Conservation (phyloP, 805 yeast genomes). For the Yamadazyma scolyti region DNA sequence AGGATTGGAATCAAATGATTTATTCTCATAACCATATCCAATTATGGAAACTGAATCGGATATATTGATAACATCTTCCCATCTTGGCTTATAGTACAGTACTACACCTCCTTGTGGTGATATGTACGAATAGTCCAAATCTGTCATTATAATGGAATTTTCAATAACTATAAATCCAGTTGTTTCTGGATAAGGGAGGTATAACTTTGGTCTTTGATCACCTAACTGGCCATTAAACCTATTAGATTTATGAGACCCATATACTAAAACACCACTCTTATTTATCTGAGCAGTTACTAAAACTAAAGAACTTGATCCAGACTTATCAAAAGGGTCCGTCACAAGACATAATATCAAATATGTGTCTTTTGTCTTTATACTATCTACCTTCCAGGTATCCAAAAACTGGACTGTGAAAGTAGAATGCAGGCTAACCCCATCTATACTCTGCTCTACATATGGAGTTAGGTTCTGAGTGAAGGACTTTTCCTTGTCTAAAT, state of each 20-base stretch:
- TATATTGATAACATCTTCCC: constrained; percentile 79
- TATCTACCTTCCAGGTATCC: constrained; percentile 53
- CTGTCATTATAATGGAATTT: constrained; percentile 63
- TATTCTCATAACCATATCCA: constrained; percentile 56
- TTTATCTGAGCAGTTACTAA: constrained; percentile 53
- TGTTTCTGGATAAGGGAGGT: constrained; percentile 53
- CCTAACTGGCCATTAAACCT: constrained; percentile 22
- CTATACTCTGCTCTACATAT: constrained; percentile 27
- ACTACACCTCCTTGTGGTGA: constrained; percentile 14
- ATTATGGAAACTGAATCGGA: constrained; percentile 49
- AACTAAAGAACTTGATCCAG: constrained; percentile 31
- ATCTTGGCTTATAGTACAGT: constrained; percentile 44
- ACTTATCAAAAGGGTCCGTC: constrained; percentile 10
- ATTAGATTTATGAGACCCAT: constrained; percentile 65
- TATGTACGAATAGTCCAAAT: constrained; percentile 41
- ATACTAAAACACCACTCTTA: constrained; percentile 47
- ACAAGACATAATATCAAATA: constrained; percentile 39
- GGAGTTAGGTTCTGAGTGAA: constrained; percentile 29
- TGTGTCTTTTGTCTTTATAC: constrained; percentile 17
- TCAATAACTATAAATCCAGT: constrained; percentile 61
- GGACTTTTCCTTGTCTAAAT: constrained; percentile 21
- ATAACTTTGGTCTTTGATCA: constrained; percentile 41
- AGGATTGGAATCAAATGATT: constrained; percentile 29
- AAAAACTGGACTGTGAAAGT: constrained; percentile 49
- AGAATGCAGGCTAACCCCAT: constrained; percentile 45